Evolutionary conservation across 225 moss, liverwort and hornwort species (phyloP), one percentile per base, ranked within the genome.

Genomic region (Polytrichum commune): DNA sequence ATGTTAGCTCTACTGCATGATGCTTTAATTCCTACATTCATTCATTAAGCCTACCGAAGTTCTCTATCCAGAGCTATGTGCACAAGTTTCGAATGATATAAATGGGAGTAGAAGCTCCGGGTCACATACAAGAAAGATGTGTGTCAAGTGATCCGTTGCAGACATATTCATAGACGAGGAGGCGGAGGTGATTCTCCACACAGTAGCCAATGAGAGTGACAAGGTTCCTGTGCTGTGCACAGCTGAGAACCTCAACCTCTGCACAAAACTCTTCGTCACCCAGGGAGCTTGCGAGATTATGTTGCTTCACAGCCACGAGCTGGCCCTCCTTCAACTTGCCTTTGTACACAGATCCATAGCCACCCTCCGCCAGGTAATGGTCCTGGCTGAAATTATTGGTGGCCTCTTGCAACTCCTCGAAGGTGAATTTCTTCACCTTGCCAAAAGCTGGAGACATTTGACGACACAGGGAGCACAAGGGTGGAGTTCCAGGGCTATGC

Each of bases 151-250:
- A 92, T 61, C 83, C 83, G 63, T 89, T 92, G 73, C 92, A 92
- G 58, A 87, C 89, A 20, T 80, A 92, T 76, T 92, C 92, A 24
- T 92, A 92, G 1, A 92, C 89, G 22, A 92, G 80, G 62, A 89
- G 72, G 10, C 87, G 87, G 8, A 67, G 75, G 2, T 72, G 67
- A 5, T 84, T 81, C 26, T 90, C 87, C 18, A 74, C 78, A 27
- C 92, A 92, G 67, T 84, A 92, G 3, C 92, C 92, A 18, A 90
- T 83, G 19, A 92, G 87, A 18, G 87, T 87, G 19, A 92, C 92
- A 25, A 92, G 77, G 35, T 92, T 92, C 71, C 92, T 78, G 68
- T 92, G 92, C 20, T 88, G 89, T 10, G 92, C 92, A 68, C 81
- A 88, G 9, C 76, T 83, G 5, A 92, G 78, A 20, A 87, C 87